A percentile compares a stretch with the other conserved stretches of the same genome.
Evolutionary conservation across 495 filamentous ascomycete genomes (phyloP).

Genomic region (Penicillium cinerascens): DNA sequence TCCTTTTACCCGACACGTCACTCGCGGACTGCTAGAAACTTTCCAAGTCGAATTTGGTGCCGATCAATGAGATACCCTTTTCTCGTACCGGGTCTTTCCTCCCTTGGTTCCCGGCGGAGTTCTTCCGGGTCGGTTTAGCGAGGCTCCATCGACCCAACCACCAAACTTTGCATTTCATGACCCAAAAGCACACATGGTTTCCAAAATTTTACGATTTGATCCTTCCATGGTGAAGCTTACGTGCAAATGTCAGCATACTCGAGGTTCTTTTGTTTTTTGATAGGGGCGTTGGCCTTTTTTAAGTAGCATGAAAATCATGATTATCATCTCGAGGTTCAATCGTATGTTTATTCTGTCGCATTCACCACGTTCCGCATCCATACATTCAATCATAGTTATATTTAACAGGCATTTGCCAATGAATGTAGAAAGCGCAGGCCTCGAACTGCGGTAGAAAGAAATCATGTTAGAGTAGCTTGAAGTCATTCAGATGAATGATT

Average conservation of each 20-base stretch:
- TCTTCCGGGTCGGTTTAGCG: neutral
- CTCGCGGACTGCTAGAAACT: neutral
- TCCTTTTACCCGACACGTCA: neutral
- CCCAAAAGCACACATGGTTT: neutral
- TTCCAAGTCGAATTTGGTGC: neutral
- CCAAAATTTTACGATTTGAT: neutral
- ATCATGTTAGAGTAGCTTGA: no score
- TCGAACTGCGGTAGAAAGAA: no score
- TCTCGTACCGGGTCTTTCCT: neutral
- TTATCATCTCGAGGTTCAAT: neutral
- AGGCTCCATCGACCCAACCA: neutral
- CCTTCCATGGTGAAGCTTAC: neutral
- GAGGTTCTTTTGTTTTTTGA: neutral
- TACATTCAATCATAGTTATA: no score
- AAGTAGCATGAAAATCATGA: neutral
- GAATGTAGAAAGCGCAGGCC: no score
- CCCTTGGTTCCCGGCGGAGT: neutral
- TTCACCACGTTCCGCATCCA: neutral
- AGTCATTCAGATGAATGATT: no score
- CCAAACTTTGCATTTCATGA: neutral
- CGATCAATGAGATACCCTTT: neutral
- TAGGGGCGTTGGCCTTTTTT: neutral
- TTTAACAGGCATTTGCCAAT: no score
- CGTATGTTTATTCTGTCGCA: neutral
- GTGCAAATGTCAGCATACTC: neutral